These are phyloP conservation scores for Colletotrichum salicis DNA, from an alignment of 2,329 filamentous ascomycete genomes.

Conservation along the genomic window DNA sequence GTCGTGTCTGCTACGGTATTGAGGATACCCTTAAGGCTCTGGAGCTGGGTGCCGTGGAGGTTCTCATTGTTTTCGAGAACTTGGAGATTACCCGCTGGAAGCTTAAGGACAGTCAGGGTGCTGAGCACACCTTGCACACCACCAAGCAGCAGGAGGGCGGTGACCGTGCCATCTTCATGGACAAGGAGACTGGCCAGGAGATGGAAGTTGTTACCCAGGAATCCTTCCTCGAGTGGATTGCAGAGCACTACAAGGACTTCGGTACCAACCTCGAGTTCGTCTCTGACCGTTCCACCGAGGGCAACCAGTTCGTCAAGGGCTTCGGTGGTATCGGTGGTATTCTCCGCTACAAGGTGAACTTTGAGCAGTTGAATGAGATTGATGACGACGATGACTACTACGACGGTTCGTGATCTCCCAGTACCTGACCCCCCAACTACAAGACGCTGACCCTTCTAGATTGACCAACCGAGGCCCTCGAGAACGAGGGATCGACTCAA, in stretches of 20 bases:
- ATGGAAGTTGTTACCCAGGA: slow-evolving; percentile 92
- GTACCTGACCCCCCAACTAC: not conserved
- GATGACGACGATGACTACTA: slow-evolving; percentile 95
- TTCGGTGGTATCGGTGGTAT: slow-evolving; percentile 98
- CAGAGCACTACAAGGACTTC: slow-evolving; percentile 98
- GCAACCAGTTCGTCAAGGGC: slow-evolving; percentile 99
- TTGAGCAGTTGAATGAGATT: slow-evolving; percentile 95
- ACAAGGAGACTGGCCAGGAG: slow-evolving; percentile 94
- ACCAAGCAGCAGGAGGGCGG: slow-evolving; percentile 83
- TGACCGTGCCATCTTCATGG: slow-evolving; percentile 87
- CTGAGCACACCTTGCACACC: slow-evolving; percentile 82
- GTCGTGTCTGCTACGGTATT: slow-evolving; percentile 96
- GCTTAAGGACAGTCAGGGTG: slow-evolving; percentile 81
- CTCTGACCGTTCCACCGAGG: slow-evolving; percentile 95
- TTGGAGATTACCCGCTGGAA: slow-evolving; percentile 93
- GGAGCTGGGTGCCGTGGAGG: slow-evolving; percentile 94
- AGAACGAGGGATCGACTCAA: slow-evolving; percentile 85
- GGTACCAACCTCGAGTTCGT: slow-evolving; percentile 96
- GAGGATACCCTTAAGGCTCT: slow-evolving; percentile 97
- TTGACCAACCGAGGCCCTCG: slow-evolving; percentile 93
- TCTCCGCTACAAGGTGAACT: slow-evolving; percentile 99
- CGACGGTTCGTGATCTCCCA: slow-evolving; percentile 58
- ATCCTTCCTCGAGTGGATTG: slow-evolving; percentile 99
- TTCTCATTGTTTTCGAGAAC: slow-evolving; percentile 96
- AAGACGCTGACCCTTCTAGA: slow-evolving; percentile 58